Evolutionary conservation across 2,329 filamentous ascomycete species (phyloP), one percentile per base, ranked within the genome.

Genomic region (Colletotrichum chrysophilum): DNA sequence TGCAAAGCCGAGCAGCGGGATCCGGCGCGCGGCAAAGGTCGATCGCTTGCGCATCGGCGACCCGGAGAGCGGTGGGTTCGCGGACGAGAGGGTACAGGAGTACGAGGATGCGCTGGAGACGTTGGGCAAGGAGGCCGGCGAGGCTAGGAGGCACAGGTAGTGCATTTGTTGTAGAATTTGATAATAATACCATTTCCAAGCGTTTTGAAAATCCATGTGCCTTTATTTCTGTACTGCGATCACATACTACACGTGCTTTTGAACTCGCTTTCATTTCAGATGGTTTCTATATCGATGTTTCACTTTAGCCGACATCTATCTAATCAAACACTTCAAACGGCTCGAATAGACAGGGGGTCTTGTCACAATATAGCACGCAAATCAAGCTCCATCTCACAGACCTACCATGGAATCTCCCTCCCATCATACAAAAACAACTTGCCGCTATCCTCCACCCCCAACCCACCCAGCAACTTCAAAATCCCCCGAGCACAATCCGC

Each of bases 111-210:
- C 93, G 14, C 83, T 96, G 77, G 89, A 89, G 78, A 88, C 88
- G 80, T 85, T 96, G 78, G 91, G 91, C 66, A 88, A 89, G 71
- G 93, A 94, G 79, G 93, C 93, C 1, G 81, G 80, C n/a, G 81
- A 84, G 43, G 78, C 75, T 8, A 77, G 72, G 72, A 78, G 70
- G 72, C 75, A 77, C 18, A 48, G 75, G 24, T 77, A 77, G 75
- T 14, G 26, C 34, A 32, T 6, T 9, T 26, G 18, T 14, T 62
- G 55, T 48, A 43, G 24, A 36, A 26, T 16, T 28, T 61, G 32
- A 60, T 69, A 26, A 30, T 69, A 69, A 69, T 69, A 69, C 66
- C 48, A 30, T 8, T 7, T 10, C 30, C 13, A 64, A 43, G 61
- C 61, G 61, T 64, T 52, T 13, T 24, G n/a, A 13, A 3, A 24